phyloP scores from a whole-genome alignment of 768 basidiomycete species.

The Clitopilus passeckerianus region DNA sequence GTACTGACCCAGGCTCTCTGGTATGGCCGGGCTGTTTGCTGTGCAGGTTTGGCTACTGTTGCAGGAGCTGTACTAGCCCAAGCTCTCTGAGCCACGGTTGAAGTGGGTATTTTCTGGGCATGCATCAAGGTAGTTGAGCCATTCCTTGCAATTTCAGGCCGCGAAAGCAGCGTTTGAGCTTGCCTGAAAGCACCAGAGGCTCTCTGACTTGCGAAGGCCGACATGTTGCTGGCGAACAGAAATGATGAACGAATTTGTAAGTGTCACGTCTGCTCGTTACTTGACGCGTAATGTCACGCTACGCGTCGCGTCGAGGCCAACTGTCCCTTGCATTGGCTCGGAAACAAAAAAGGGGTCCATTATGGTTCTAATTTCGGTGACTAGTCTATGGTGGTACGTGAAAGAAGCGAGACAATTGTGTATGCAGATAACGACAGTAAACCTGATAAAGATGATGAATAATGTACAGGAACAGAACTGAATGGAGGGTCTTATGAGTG shows the following conservation, averaged over 20 bases:
- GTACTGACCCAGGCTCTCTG: too few relatives aligned
- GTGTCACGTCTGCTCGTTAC: background rate
- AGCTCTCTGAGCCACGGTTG: background rate
- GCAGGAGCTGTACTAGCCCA: background rate
- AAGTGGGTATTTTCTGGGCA: background rate
- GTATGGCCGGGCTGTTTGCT: background rate
- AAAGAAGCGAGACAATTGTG: background rate
- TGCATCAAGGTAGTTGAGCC: background rate
- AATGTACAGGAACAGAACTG: background rate
- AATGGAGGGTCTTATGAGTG: background rate
- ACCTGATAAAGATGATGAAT: background rate
- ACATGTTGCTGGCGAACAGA: background rate
- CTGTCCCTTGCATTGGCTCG: background rate
- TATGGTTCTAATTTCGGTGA: background rate
- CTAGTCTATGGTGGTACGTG: background rate
- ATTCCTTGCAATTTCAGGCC: background rate
- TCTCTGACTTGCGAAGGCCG: background rate
- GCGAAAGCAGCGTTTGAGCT: background rate
- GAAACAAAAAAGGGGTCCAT: background rate
- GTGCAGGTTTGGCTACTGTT: background rate
- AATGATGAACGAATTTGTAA: background rate
- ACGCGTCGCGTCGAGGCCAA: background rate
- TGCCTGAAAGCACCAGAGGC: background rate
- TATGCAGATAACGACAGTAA: background rate
- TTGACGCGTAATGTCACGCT: background rate